Evolutionary conservation across 208 protist genomes (phyloP).

Genomic region (Wallacemonas sp.): DNA sequence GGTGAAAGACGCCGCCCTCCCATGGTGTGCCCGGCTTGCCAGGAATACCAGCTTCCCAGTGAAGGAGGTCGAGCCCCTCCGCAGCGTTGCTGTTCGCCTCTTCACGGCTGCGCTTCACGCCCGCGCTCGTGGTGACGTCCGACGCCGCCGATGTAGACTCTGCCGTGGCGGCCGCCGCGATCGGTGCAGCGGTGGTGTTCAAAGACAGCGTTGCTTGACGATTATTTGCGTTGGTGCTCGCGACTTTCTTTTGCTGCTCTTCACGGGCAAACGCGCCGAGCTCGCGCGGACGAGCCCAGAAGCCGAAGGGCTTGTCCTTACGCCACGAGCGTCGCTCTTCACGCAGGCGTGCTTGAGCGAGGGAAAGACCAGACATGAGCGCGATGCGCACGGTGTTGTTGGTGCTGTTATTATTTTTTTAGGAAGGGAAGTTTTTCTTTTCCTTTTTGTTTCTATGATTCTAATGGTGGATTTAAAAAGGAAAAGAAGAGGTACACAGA

Average conservation of each 20-base stretch:
- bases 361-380: conserved; percentile 69
- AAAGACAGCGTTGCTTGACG: conserved; percentile 12
- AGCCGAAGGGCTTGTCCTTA: conserved; percentile 85
- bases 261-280: conserved; percentile 12
- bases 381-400: neutral
- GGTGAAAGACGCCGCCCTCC: conserved; percentile 96
- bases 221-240: conserved; percentile 15
- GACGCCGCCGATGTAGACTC: neutral
- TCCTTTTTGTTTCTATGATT: neutral
- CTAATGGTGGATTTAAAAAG: no score
- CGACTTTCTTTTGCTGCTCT: conserved; percentile 15
- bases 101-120: conserved; percentile 20
- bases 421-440: conserved; percentile 14
- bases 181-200: conserved; percentile 15
- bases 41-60: conserved; percentile 98
- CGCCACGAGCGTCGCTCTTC: conserved; percentile 90
- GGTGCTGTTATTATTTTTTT: no score
- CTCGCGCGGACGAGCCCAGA: conserved; percentile 82
- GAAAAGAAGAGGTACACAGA: no score
- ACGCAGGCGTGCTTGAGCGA: conserved; percentile 80
- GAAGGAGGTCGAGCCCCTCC: conserved; percentile 92
- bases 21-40: conserved; percentile 95
- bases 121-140: neutral
- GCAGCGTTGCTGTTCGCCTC: conserved; percentile 26
- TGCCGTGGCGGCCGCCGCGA: conserved; percentile 2